Percentiles rank a stretch among this genome's conserved stretches.
These are phyloP conservation scores for Camellia sinensis DNA, from an alignment of 148 eudicot species.

Conservation along the genomic window DNA sequence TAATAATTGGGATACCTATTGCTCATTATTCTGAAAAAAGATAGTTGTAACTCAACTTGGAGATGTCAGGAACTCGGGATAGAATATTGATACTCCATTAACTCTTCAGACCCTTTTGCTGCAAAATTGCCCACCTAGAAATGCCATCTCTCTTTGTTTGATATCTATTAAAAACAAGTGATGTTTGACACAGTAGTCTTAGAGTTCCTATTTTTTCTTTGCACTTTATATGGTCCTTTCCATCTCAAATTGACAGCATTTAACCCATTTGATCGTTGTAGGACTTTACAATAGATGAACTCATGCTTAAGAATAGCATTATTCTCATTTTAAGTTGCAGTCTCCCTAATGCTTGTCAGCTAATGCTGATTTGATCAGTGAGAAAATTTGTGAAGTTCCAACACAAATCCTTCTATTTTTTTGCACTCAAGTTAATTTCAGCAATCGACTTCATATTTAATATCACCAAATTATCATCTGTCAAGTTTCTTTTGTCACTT, in stretches of 20 bases:
- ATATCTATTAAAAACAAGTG: no score
- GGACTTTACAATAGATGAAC: background rate
- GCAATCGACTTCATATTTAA: background rate
- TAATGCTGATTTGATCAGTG: background rate
- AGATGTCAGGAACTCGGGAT: no score
- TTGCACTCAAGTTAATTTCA: background rate
- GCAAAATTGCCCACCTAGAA: background rate
- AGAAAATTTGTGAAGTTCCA: background rate
- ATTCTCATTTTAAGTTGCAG: background rate
- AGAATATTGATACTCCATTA: background rate
- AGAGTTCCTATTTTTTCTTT: background rate
- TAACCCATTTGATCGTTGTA: background rate
- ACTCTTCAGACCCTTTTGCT: background rate
- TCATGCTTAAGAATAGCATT: background rate
- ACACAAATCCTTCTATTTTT: background rate
- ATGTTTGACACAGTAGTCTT: background rate
- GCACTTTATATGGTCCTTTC: background rate
- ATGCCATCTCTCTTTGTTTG: background rate
- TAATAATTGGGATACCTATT: background rate
- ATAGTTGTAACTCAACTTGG: no score
- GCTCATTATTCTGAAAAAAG: no score
- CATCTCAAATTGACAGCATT: background rate
- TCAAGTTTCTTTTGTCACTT: background rate
- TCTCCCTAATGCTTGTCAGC: background rate
- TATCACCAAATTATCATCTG: background rate